Percentiles rank a stretch among this genome's conserved stretches.
phyloP scores from a whole-genome alignment of 1,284 basidiomycete genomes.

The Cutaneotrichosporon sp. region DNA sequence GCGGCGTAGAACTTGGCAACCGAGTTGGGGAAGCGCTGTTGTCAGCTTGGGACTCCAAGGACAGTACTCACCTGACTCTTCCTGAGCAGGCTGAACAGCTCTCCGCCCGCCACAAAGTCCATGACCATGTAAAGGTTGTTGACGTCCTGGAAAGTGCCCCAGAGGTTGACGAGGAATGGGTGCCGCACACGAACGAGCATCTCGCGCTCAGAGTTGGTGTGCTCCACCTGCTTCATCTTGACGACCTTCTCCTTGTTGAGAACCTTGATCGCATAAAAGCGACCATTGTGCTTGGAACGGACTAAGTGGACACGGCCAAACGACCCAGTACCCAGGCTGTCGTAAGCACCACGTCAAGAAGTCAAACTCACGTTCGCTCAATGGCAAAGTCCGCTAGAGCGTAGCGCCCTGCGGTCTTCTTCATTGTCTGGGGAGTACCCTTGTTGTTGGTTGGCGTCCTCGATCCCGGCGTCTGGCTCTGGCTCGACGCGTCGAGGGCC shows the following conservation, averaged over 20 bases:
- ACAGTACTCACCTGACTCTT: conserved; percentile 72
- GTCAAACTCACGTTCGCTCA: conserved; percentile 56
- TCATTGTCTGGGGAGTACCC: conserved; percentile 33
- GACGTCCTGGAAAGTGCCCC: conserved; percentile 95
- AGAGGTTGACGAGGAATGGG: conserved; percentile 96
- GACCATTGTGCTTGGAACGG: conserved; percentile 84
- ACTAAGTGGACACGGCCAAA: conserved; percentile 94
- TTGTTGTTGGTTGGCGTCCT: conserved; percentile 28
- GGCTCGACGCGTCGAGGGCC: conserved; percentile 38
- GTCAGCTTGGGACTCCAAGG: conserved; percentile 14
- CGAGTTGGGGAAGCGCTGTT: conserved; percentile 91
- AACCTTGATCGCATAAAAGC: conserved; percentile 95
- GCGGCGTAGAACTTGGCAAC: conserved; percentile 99
- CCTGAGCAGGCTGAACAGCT: conserved; percentile 87
- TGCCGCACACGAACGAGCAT: conserved; percentile 89
- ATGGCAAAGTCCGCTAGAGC: conserved; percentile 57
- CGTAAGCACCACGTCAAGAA: background rate
- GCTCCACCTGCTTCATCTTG: conserved; percentile 94
- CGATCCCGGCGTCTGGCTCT: conserved; percentile 21
- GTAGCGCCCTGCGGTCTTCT: conserved; percentile 58
- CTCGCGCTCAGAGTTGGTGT: conserved; percentile 92
- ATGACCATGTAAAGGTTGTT: conserved; percentile 99
- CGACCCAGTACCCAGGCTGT: conserved; percentile 79
- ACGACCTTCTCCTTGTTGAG: conserved; percentile 93
- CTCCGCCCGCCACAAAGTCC: conserved; percentile 98